Percentiles rank a stretch among this genome's conserved stretches.
Conservation (phyloP, 2,329 filamentous ascomycete genomes). For the Zelopaecilomyces penicillatus region DNA sequence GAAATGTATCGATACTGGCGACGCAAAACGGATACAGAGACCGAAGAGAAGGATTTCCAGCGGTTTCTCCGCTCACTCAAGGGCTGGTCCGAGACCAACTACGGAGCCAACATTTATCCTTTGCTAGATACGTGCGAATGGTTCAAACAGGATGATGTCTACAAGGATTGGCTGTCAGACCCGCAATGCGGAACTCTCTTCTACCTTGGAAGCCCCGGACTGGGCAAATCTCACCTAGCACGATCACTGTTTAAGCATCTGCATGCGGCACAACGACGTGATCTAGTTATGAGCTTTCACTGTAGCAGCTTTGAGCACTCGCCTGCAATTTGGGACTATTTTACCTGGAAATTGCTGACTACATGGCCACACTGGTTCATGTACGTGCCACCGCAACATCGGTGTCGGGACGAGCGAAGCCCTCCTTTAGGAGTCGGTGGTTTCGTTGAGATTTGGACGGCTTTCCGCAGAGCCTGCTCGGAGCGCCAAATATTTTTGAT, state of each 20-base stretch:
- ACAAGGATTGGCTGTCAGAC: conserved; percentile 12
- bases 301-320: conserved; percentile 10
- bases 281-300: conserved; percentile 14
- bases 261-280: conserved; percentile 1
- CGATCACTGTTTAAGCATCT: conserved; percentile 13
- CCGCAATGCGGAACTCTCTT: conserved; percentile 8
- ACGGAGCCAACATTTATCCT: conserved; percentile 7
- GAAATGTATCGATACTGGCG: conserved; percentile 1
- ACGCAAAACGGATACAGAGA: conserved; percentile 1
- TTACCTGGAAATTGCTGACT: conserved; percentile 12
- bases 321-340: conserved; percentile 14
- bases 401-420: conserved; percentile 1
- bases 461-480: conserved; percentile 4
- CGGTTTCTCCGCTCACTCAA: conserved; percentile 10
- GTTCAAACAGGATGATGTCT: conserved; percentile 9
- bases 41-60: background rate
- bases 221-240: conserved; percentile 16
- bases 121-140: conserved; percentile 13
- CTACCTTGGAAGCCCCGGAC: conserved; percentile 10
- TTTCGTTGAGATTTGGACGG: conserved; percentile 13
- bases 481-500: conserved; percentile 13
- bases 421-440: conserved; percentile 5
- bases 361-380: conserved; percentile 11
- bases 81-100: conserved; percentile 11
- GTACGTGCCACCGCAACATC: conserved; percentile 8